Evolutionary conservation across 1,284 basidiomycete genomes (phyloP), one percentile per base, ranked within the genome.

Genomic region (Malassezia dermatis): DNA sequence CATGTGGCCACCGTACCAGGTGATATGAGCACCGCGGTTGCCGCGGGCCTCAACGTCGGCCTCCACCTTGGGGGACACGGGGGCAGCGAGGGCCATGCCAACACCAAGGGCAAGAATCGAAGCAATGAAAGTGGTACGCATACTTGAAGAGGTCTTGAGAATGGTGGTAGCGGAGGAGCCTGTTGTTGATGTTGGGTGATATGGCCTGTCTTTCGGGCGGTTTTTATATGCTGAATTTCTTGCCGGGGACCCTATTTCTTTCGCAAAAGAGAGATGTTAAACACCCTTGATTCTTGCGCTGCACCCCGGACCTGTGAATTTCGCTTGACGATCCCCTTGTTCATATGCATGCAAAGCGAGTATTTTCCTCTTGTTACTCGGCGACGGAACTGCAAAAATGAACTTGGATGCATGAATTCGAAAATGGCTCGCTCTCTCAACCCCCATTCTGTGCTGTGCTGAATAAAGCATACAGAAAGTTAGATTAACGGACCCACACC

Each of bases 1-100:
- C 51, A 66, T 67, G 23, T 40, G 19, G 45, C 69, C 69, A 15
- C 51, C 54, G 59, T 71, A 71, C 56, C 58, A 71, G 40, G 69
- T 69, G 17, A 65, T 34, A 17, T 39, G 32, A 26, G 46, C 46
- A 26, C 32, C 49, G 40, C 65, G 62, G 32, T 34, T 47, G 15
- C 62, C 61, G 17, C 65, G 65, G 28, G 53, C 40, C 46, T 64
- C 54, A 10, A 39, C 19, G n/a, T 39, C 8, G 4, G 35, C 35
- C 7, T 37, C 35, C 15, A 5, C 35, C n/a, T 37, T 39, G 46
- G 53, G 23, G 8, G 44, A 21, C 31, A 45, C 26, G 12, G 55
- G 49, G 19, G 50, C 43, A 43, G 44, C 44, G 1, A 57, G 26
- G 6, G 32, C 34, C 28, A 40, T 23, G 31, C 48, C 40, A 13